Conservation (phyloP, 2,329 filamentous ascomycete genomes). For the Pseudocercospora pini-densiflorae region DNA sequence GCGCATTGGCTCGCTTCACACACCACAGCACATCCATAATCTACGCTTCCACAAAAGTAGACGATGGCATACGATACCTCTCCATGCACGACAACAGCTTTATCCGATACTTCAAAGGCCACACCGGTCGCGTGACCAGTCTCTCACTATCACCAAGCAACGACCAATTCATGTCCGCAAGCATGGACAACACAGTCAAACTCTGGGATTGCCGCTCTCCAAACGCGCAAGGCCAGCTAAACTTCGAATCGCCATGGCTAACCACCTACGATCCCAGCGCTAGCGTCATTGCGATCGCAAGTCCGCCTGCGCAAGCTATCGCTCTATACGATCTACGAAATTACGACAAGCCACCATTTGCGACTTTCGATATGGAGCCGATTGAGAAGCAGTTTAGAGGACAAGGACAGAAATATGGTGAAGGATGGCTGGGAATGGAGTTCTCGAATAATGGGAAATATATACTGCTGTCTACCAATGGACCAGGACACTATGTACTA, state of each 20-base stretch:
- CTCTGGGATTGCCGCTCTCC: constrained; percentile 87
- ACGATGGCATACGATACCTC: constrained; percentile 85
- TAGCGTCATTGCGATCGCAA: constrained; percentile 87
- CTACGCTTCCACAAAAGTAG: constrained; percentile 94
- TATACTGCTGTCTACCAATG: constrained; percentile 81
- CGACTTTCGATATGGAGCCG: constrained; percentile 78
- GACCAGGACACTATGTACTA: constrained; percentile 85
- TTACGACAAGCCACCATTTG: constrained; percentile 89
- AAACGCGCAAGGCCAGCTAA: constrained; percentile 78
- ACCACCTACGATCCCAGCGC: constrained; percentile 91
- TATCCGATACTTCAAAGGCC: constrained; percentile 93
- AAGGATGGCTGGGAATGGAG: constrained; percentile 86
- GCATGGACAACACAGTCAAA: constrained; percentile 86
- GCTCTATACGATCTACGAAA: constrained; percentile 93
- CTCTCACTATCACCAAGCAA: constrained; percentile 82
- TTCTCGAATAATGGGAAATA: constrained; percentile 96
- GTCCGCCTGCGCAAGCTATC: constrained; percentile 75
- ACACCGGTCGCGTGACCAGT: constrained; percentile 81
- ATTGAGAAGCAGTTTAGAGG: constrained; percentile 60
- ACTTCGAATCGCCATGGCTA: constrained; percentile 79
- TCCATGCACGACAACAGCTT: constrained; percentile 96
- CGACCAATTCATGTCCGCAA: constrained; percentile 92
- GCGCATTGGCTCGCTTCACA: constrained; percentile 91
- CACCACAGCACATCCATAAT: constrained; percentile 90
- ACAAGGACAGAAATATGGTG: constrained; percentile 52